Evolutionary conservation across 192 early-diverging fungal species (phyloP).

Genomic region (Gonapodya prolifera): DNA sequence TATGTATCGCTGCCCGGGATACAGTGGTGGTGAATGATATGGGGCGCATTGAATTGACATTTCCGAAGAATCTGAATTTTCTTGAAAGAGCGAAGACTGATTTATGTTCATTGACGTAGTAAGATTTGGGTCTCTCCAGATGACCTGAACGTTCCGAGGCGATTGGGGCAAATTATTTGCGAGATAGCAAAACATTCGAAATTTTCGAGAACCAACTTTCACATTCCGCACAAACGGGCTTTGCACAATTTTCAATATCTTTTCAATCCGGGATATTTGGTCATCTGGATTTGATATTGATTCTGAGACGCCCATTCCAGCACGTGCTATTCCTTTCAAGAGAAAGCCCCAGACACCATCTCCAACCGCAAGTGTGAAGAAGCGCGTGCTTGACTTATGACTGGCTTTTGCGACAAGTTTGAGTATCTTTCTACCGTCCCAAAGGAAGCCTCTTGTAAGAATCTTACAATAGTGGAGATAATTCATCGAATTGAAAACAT

Average conservation of each 20-base stretch:
- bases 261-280: neutral
- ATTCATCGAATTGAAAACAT: neutral
- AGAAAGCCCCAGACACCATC: neutral
- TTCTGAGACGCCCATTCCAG: neutral
- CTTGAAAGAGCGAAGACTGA: neutral
- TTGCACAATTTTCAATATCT: neutral
- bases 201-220: neutral
- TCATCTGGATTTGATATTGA: neutral
- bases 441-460: neutral
- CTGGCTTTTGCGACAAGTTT: neutral
- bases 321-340: neutral
- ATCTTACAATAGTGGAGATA: neutral
- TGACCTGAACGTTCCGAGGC: too few relatives aligned
- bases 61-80: neutral
- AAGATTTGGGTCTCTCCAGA: neutral
- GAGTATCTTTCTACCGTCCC: neutral
- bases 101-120: neutral
- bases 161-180: too few relatives aligned
- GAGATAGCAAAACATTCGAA: too few relatives aligned
- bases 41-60: neutral
- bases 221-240: neutral
- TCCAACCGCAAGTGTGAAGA: neutral
- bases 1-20: neutral
- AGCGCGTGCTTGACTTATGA: neutral
- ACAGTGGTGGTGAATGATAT: neutral